Evolutionary conservation across 192 early-diverging fungal species (phyloP).

Genomic region (Phycomyces blakesleeanus): DNA sequence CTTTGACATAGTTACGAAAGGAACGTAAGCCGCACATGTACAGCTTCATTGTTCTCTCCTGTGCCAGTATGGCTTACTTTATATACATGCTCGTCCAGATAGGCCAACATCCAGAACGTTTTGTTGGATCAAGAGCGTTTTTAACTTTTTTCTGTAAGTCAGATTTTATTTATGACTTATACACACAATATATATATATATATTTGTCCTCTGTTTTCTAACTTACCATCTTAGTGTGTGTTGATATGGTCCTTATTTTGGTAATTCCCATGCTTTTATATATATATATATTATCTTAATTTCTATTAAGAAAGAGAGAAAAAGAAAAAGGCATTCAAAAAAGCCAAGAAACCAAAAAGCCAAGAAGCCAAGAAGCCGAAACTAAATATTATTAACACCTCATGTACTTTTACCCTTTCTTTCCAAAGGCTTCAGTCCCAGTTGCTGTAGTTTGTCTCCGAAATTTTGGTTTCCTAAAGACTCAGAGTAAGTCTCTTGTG

Average conservation of each 20-base stretch:
- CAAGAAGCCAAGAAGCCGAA: background rate
- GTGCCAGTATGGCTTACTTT: constrained; percentile 66
- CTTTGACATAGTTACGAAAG: constrained; percentile 39
- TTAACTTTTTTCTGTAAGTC: constrained; percentile 55
- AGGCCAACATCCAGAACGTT: constrained; percentile 34
- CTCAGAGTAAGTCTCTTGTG: constrained; percentile 48
- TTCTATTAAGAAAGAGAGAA: constrained; percentile 11
- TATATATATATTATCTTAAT: background rate
- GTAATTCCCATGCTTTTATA: constrained; percentile 14
- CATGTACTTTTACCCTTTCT: background rate
- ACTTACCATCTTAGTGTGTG: constrained; percentile 33
- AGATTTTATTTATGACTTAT: background rate
- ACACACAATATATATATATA: background rate
- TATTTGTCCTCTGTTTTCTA: constrained; percentile 5
- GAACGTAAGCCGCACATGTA: constrained; percentile 55
- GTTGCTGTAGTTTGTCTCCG: constrained; percentile 54
- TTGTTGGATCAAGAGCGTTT: constrained; percentile 47
- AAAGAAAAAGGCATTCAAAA: constrained; percentile 1
- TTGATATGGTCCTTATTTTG: constrained; percentile 45
- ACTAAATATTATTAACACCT: background rate
- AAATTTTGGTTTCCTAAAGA: constrained; percentile 68
- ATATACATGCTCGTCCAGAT: constrained; percentile 67
- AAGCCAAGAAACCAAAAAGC: background rate
- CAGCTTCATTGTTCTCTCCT: constrained; percentile 53
- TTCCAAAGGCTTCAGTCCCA: constrained; percentile 40